Evolutionary conservation across 1,284 basidiomycete genomes (phyloP).

Genomic region (Microbotryum violaceum): DNA sequence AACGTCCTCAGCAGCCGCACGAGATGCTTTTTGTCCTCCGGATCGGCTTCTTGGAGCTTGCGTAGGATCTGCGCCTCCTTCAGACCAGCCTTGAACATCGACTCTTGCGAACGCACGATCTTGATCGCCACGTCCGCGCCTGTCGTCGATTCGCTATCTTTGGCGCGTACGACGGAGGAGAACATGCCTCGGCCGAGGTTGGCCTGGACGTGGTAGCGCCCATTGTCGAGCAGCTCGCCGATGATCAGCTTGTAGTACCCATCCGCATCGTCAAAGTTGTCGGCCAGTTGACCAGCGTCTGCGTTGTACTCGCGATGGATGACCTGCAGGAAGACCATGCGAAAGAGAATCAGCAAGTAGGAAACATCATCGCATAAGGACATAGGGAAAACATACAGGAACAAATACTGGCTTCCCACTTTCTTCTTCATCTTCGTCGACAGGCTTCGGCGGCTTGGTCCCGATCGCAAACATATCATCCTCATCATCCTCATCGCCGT

Average conservation of each 20-base stretch:
- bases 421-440: conserved; percentile 58
- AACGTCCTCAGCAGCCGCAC: conserved; percentile 86
- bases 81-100: conserved; percentile 92
- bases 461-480: conserved; percentile 82
- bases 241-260: conserved; percentile 93
- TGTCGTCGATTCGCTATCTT: conserved; percentile 56
- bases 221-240: conserved; percentile 82
- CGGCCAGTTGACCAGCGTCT: conserved; percentile 40
- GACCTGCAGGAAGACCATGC: conserved; percentile 2
- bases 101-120: conserved; percentile 90
- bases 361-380: neutral
- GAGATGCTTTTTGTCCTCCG: conserved; percentile 92
- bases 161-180: conserved; percentile 86
- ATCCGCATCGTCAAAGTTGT: conserved; percentile 67
- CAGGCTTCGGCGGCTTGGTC: conserved; percentile 48
- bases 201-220: conserved; percentile 85
- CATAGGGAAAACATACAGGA: conserved; percentile 8
- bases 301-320: conserved; percentile 22
- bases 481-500: conserved; percentile 58
- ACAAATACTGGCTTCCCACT: conserved; percentile 47
- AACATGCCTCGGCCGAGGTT: conserved; percentile 98
- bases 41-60: conserved; percentile 78
- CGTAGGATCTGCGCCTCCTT: conserved; percentile 87
- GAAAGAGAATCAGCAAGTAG: neutral
- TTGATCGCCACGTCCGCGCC: conserved; percentile 92